Conservation (phyloP, 192 early-diverging fungal species). For the Backusella tarrabulga region DNA sequence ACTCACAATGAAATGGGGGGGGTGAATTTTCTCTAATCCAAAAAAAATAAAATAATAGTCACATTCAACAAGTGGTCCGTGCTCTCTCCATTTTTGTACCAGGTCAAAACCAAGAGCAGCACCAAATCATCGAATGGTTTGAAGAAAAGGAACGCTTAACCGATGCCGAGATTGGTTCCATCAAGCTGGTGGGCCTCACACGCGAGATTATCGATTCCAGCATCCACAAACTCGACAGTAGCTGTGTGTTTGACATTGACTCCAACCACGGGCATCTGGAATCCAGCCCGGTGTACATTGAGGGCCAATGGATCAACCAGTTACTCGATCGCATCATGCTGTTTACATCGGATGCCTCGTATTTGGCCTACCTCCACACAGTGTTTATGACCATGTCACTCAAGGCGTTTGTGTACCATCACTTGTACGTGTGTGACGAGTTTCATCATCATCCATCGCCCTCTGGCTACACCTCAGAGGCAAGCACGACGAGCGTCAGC, state of each 20-base stretch:
- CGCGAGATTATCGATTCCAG: conserved; percentile 29
- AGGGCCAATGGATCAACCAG: conserved; percentile 37
- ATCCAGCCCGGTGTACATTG: conserved; percentile 33
- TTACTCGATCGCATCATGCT: conserved; percentile 13
- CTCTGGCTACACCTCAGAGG: background rate
- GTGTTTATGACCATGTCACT: conserved; percentile 34
- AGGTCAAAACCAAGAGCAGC: conserved; percentile 18
- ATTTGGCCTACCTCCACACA: conserved; percentile 34
- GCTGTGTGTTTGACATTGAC: conserved; percentile 33
- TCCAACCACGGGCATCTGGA: conserved; percentile 15
- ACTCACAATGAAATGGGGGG: background rate
- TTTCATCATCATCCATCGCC: background rate
- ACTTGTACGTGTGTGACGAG: conserved; percentile 23
- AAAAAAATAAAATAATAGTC: conserved; percentile 10
- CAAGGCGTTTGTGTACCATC: conserved; percentile 34
- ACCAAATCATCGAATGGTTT: conserved; percentile 32
- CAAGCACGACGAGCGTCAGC: background rate
- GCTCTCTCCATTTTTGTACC: conserved; percentile 34
- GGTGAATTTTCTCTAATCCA: too few species aligned
- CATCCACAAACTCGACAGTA: conserved; percentile 27
- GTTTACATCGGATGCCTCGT: conserved; percentile 30
- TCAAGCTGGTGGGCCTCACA: conserved; percentile 28
- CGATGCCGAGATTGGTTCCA: conserved; percentile 12
- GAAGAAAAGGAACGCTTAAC: background rate
- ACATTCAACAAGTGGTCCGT: conserved; percentile 23